Evolutionary conservation across 116 monocot species (phyloP).

Genomic region (Zostera marina): DNA sequence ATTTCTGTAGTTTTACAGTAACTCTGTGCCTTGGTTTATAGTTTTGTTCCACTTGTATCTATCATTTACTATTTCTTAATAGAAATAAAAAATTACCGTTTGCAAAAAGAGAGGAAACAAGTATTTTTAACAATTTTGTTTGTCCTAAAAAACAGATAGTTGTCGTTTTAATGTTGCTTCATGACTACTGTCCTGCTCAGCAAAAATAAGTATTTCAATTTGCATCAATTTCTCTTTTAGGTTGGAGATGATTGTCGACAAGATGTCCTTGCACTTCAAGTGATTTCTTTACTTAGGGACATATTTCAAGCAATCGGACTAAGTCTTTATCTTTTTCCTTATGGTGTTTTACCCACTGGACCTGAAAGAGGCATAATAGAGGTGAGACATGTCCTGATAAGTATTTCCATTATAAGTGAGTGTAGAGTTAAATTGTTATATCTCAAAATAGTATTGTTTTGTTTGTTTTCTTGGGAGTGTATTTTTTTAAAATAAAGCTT

Average conservation of each 20-base stretch:
- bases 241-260: constrained; percentile 99
- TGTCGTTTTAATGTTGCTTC: not conserved
- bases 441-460: no score
- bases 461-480: no score
- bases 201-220: not conserved
- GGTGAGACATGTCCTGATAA: constrained; percentile 23
- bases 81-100: no score
- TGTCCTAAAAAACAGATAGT: not conserved
- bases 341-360: constrained; percentile 93
- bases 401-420: not conserved
- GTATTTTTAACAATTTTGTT: not conserved
- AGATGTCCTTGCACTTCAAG: constrained; percentile 98
- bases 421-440: no score
- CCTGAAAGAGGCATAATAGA: constrained; percentile 91
- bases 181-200: not conserved
- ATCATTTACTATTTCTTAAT: no score
- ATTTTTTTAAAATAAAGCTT: no score
- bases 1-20: no score
- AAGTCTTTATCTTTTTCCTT: constrained; percentile 92
- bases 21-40: no score
- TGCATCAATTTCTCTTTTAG: constrained; percentile 20
- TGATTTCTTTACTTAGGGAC: constrained; percentile 78
- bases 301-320: constrained; percentile 84
- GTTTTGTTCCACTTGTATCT: no score
- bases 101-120: no score